Base-by-base conservation (phyloP, 73 alveolate genomes). In the Blepharisma stoltei region DNA sequence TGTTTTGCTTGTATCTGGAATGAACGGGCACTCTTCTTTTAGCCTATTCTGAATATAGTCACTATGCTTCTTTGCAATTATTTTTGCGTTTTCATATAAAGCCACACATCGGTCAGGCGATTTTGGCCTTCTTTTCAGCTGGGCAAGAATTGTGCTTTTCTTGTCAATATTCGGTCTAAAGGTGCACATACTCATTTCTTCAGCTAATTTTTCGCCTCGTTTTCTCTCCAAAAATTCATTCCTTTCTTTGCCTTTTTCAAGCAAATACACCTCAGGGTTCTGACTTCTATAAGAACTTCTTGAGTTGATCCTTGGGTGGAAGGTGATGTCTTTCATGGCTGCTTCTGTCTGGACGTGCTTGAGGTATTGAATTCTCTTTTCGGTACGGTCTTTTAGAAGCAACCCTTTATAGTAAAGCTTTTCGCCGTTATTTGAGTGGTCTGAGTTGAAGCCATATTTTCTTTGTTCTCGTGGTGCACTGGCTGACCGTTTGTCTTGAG, bases 201-300 rank as follows among this genome's bases (percentile, higher is more conserved):
- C 73, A 60, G 73, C 73, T 2, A 60, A 38, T 60, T 60, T 60
- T 60, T 60, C 49, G 37, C 73, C 73, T 60, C 73, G 14, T 60
- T 60, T 60, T 60, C 73, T 60, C 23, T 60, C 73, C 14, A 60
- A 14, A 4, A 14, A 9, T 5, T 60, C 73, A 14, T 60, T n/a
- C 23, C 45, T n/a, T 60, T 60, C 73, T 25, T 25, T 60, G 18
- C 73, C 73, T 25, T 60, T 60, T 18, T 25, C 18, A n/a, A 60
- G 73, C 23, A 60, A 25, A 4, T 14, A 25, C 18, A 14, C 73
- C 23, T 60, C 49, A 8, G 23, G 46, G 2, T 9, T 8, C 2
- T n/a, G 11, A 2, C 73, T 14, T 2, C 23, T 38, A 60, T 8
- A 14, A 60, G 46, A 14, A 14, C 5, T 60, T 14, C 21, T 50